Conservation (phyloP, 306 rosid genomes). For the Arachis stenosperma region DNA sequence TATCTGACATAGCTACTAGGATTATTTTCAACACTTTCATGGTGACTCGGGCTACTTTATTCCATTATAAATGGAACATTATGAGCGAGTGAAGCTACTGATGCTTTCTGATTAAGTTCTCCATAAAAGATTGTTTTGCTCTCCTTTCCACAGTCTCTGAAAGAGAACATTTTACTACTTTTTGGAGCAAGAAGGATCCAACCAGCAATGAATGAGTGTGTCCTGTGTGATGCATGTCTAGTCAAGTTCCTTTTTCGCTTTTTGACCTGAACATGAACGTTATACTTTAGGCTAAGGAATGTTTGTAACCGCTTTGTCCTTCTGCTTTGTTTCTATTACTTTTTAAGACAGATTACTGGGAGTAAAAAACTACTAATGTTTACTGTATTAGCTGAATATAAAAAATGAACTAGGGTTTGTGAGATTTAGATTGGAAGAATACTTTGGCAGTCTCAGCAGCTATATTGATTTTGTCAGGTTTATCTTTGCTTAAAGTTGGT, state of each 20-base stretch:
- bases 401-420: slow-evolving; percentile 19
- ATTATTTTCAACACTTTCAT: slow-evolving; percentile 25
- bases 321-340: slow-evolving; percentile 13
- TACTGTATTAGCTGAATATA: slow-evolving; percentile 27
- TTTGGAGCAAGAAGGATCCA: slow-evolving; percentile 1
- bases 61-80: not conserved
- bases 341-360: slow-evolving; percentile 16
- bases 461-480: slow-evolving; percentile 59
- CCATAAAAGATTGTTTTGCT: slow-evolving; percentile 14
- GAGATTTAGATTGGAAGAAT: slow-evolving; percentile 16
- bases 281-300: not conserved
- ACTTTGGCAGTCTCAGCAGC: slow-evolving; percentile 30
- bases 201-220: slow-evolving; percentile 22
- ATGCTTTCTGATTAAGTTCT: slow-evolving; percentile 22
- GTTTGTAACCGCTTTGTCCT: slow-evolving; percentile 14
- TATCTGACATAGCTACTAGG: slow-evolving; percentile 17
- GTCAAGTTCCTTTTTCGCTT: not conserved
- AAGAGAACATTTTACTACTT: not conserved
- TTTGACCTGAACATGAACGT: not conserved
- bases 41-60: slow-evolving; percentile 11
- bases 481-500: slow-evolving; percentile 86
- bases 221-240: slow-evolving; percentile 7
- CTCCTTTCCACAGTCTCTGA: slow-evolving; percentile 12
- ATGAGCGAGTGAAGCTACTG: slow-evolving; percentile 4
- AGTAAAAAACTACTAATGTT: slow-evolving; percentile 10